Evolutionary conservation across 2,329 filamentous ascomycete species (phyloP).

Genomic region (Beauveria sp.): DNA sequence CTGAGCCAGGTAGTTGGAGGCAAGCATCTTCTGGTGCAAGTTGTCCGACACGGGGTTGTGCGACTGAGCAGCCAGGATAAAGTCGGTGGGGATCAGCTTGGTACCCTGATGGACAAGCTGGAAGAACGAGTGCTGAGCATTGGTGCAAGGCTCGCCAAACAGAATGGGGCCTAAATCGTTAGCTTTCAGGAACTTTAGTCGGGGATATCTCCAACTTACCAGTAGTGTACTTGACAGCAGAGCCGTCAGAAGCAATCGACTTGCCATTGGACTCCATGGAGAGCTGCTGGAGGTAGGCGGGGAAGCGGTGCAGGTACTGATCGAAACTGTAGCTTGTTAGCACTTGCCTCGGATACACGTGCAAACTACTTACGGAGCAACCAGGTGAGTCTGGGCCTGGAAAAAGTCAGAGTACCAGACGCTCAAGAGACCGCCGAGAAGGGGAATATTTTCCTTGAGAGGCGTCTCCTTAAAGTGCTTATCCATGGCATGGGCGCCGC

Average conservation of each 20-base stretch:
- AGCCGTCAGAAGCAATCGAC: conserved; percentile 81
- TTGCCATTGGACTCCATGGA: conserved; percentile 99
- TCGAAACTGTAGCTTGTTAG: conserved; percentile 59
- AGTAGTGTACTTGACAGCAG: conserved; percentile 94
- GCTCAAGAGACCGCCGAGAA: conserved; percentile 83
- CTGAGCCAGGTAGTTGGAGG: conserved; percentile 86
- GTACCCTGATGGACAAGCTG: conserved; percentile 98
- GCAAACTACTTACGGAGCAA: conserved; percentile 66
- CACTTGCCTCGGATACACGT: neutral
- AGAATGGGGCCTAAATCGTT: conserved; percentile 61
- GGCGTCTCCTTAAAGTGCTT: conserved; percentile 92
- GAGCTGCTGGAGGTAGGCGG: conserved; percentile 95
- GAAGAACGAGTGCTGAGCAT: conserved; percentile 99
- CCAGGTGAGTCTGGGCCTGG: conserved; percentile 93
- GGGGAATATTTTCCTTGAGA: conserved; percentile 89
- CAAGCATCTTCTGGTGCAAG: conserved; percentile 94
- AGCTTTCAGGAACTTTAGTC: conserved; percentile 9
- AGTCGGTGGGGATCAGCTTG: conserved; percentile 96
- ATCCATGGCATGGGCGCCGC: conserved; percentile 95
- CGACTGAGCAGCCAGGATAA: conserved; percentile 91
- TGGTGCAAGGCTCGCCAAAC: conserved; percentile 97
- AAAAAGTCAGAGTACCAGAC: conserved; percentile 99
- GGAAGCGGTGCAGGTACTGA: conserved; percentile 98
- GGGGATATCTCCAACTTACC: conserved; percentile 30
- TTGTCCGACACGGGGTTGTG: conserved; percentile 93